phyloP scores from a whole-genome alignment of 208 protist genomes.

The Leishmania braziliensis region DNA sequence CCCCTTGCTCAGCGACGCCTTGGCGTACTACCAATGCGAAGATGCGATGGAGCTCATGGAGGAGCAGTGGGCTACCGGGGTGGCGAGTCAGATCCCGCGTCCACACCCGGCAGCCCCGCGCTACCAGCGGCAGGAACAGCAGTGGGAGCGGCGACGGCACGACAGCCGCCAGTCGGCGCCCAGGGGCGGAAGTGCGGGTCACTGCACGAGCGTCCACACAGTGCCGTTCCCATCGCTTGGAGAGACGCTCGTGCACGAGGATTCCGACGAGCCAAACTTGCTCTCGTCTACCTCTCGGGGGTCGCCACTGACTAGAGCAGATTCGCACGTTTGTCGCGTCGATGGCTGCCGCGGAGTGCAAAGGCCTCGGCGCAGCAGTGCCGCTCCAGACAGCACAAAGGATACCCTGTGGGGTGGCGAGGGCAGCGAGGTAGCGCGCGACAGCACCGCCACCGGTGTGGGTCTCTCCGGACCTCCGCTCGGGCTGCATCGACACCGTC shows the following conservation, averaged over 20 bases:
- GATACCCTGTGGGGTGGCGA: neutral
- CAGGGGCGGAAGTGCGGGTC: neutral
- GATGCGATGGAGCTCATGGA: constrained; percentile 44
- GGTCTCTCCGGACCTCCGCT: neutral
- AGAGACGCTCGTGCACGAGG: neutral
- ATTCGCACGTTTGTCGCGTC: neutral
- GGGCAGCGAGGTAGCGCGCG: neutral
- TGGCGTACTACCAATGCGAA: constrained; percentile 54
- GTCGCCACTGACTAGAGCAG: neutral
- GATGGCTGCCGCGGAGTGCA: neutral
- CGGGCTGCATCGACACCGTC: neutral
- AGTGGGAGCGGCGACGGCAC: neutral
- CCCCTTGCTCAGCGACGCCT: constrained; percentile 42
- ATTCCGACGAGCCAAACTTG: neutral
- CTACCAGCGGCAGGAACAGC: neutral
- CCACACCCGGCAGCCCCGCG: neutral
- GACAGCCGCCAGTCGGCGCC: neutral
- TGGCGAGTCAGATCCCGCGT: constrained; percentile 37
- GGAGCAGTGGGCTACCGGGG: constrained; percentile 35
- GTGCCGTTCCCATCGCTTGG: neutral
- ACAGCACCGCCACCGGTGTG: neutral
- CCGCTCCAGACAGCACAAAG: neutral
- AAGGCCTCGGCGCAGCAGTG: neutral
- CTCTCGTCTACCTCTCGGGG: neutral
- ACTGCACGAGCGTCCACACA: neutral